Conservation (phyloP, 2,329 filamentous ascomycete species). For the Taxawa tesnikishii region DNA sequence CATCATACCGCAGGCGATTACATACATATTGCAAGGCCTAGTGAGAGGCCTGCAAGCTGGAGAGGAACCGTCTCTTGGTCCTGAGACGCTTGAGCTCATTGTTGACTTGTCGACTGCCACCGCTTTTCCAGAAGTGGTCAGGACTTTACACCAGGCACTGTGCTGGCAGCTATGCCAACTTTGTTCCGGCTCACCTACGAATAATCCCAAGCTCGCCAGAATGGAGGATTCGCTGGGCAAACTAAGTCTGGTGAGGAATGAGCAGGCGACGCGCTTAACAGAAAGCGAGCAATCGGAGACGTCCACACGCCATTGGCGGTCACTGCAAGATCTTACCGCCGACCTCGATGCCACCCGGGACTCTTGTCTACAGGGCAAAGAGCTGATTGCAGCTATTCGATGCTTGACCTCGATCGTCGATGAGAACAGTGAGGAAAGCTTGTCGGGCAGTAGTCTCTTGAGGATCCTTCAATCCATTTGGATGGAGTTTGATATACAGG, state of each 20-base stretch:
- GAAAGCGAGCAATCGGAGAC: too few relatives aligned
- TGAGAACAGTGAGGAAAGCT: neutral
- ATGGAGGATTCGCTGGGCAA: too few relatives aligned
- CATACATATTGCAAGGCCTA: slow-evolving; percentile 31
- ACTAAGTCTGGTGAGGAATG: too few relatives aligned
- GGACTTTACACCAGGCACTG: slow-evolving; percentile 17
- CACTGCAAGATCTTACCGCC: slow-evolving; percentile 14
- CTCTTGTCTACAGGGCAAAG: slow-evolving; percentile 17
- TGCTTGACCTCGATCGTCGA: slow-evolving; percentile 15
- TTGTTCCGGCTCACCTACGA: too few relatives aligned
- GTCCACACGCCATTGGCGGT: too few relatives aligned
- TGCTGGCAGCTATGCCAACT: neutral
- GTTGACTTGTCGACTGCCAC: slow-evolving; percentile 22
- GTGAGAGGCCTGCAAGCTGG: slow-evolving; percentile 17
- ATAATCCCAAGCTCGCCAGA: too few relatives aligned
- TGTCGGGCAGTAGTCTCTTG: slow-evolving; percentile 2
- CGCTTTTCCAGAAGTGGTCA: slow-evolving; percentile 29
- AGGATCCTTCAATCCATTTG: slow-evolving; percentile 24
- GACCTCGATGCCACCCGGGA: slow-evolving; percentile 17
- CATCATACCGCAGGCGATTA: slow-evolving; percentile 22
- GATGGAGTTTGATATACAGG: slow-evolving; percentile 35
- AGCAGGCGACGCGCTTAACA: too few relatives aligned
- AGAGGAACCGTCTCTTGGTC: slow-evolving; percentile 9
- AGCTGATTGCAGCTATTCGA: slow-evolving; percentile 17
- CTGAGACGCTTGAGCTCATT: slow-evolving; percentile 20